Evolutionary conservation across 2,329 filamentous ascomycete species (phyloP), one percentile per base, ranked within the genome.

Genomic region (Diplocarpon rosae): DNA sequence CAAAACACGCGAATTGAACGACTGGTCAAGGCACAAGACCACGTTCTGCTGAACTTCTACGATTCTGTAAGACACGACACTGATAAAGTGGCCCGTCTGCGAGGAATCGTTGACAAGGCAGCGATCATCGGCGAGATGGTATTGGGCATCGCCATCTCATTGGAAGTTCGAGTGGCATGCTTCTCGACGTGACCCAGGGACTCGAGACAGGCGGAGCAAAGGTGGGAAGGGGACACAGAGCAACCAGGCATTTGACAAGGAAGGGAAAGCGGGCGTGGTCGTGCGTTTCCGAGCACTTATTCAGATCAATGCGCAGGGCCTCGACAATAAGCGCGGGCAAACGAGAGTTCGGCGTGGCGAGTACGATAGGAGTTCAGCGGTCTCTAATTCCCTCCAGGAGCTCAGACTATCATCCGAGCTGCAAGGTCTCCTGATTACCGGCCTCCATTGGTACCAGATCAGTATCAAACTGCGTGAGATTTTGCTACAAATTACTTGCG

Each of bases 151-250:
- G 11, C 35, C 45, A 15, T 43, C 40, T 8, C 36, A 35, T 11
- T 47, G 45, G 45, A 37, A 42, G 17, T 47, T 47, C 16, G 40
- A 47, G 16, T 47, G 45, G 40, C 35, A 40, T n/a, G 28, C 40
- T 8, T 35, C 35, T 13, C 36, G 45, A 12, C 39, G 40, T 37
- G 45, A 47, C 32, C 35, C 39, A 1, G 37, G 39, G 37, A 31
- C 37, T 13, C 28, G 36, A 31, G 45, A 47, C 15, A 39, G 31
- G 28, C 37, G 42, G 5, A 43, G 36, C 17, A 43, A 40, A 31
- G 27, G 15, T 6, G 36, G 37, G 11, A 36, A 42, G 24, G 16
- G 4, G 11, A 28, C 16, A 16, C 33, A 30, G 9, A 43, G 41
- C 12, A 12, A 42, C 15, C 38, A 46, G 35, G 39, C 36, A 6